phyloP scores from a whole-genome alignment of 2,329 filamentous ascomycete genomes.

The Lecanosticta acicola region DNA sequence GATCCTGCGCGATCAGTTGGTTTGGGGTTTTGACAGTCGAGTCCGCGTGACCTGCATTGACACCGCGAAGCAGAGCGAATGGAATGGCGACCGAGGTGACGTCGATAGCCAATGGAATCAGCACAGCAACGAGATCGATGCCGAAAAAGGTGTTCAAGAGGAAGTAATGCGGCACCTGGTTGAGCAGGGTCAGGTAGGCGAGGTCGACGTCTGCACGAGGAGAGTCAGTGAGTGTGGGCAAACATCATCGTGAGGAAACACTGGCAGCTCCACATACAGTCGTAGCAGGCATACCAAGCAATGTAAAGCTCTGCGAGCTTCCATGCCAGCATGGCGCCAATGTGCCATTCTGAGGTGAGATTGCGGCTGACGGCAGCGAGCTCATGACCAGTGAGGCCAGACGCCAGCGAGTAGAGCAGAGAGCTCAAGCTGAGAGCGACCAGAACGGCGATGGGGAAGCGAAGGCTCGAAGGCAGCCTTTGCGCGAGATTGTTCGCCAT shows the following conservation, averaged over 20 bases:
- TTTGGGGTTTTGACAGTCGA: constrained; percentile 41
- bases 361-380: constrained; percentile 62
- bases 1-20: constrained; percentile 52
- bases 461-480: constrained; percentile 33
- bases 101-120: constrained; percentile 61
- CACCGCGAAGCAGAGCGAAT: constrained; percentile 66
- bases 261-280: constrained; percentile 49
- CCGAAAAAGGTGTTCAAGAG: constrained; percentile 74
- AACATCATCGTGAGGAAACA: not conserved
- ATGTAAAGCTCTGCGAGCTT: constrained; percentile 62
- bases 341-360: constrained; percentile 57
- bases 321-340: constrained; percentile 50
- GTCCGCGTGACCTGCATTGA: constrained; percentile 58
- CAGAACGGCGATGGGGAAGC: constrained; percentile 42
- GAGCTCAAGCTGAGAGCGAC: constrained; percentile 58
- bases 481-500: constrained; percentile 10
- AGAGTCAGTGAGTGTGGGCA: constrained; percentile 8
- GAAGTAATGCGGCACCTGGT: constrained; percentile 69
- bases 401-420: constrained; percentile 57
- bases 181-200: constrained; percentile 51
- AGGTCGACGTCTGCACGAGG: constrained; percentile 39
- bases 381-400: constrained; percentile 58
- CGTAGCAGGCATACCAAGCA: constrained; percentile 68
- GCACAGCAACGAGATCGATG: constrained; percentile 56
- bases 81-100: constrained; percentile 64